These are phyloP conservation scores for Phyllosticta citribraziliensis DNA, from an alignment of 2,329 filamentous ascomycete species.

Conservation along the genomic window DNA sequence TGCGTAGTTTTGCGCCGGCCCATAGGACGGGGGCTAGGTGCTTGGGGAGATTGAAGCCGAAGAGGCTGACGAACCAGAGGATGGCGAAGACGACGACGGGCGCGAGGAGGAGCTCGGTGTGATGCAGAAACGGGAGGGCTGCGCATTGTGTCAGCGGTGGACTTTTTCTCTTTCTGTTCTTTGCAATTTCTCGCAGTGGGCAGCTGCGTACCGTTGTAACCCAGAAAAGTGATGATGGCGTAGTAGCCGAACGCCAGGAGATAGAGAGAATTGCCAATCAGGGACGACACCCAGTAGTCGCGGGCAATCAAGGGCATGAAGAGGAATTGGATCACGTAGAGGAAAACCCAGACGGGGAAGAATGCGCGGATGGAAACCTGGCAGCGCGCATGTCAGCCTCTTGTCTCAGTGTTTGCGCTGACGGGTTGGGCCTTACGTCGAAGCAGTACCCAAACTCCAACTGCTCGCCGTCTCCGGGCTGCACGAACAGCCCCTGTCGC, in stretches of 20 bases:
- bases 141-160: not conserved
- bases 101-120: constrained; percentile 55
- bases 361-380: constrained; percentile 56
- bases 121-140: constrained; percentile 56
- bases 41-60: constrained; percentile 41
- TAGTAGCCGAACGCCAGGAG: constrained; percentile 57
- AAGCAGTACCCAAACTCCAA: constrained; percentile 64
- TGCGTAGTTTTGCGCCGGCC: constrained; percentile 37
- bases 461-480: constrained; percentile 46
- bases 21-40: constrained; percentile 42
- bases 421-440: constrained; percentile 40
- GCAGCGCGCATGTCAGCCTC: not conserved
- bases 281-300: constrained; percentile 46
- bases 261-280: constrained; percentile 57
- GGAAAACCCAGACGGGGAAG: constrained; percentile 56
- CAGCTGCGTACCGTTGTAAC: constrained; percentile 46
- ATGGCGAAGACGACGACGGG: constrained; percentile 51
- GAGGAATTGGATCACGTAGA: constrained; percentile 58
- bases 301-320: constrained; percentile 51
- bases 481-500: constrained; percentile 49
- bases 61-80: constrained; percentile 47
- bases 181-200: not conserved
- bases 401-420: not conserved
- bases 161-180: no score
- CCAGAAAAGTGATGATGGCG: constrained; percentile 58